Base-by-base conservation (phyloP, 129 eudicot genomes). In the Flaveria ramosissima region DNA sequence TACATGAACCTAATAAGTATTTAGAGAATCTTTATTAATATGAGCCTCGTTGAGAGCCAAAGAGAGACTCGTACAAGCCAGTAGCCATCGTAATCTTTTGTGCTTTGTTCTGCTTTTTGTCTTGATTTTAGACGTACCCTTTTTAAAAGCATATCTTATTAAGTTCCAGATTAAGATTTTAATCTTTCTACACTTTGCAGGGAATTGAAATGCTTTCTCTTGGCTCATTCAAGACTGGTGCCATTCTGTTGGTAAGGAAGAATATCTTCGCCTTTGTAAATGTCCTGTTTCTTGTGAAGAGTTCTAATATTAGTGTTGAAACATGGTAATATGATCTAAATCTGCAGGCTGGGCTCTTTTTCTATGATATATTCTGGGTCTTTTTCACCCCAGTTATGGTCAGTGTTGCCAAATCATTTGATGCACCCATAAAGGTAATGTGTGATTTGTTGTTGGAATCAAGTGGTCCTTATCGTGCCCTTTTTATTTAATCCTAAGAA, bases 301-400 rank as follows among this genome's bases (percentile, higher is more conserved):
- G 17, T 42, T 41, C 41, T 52, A 63, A 55, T 30, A 47, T 63
- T 19, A 48, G 3, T 47, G 9, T 36, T 43, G 20, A 7, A 20
- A 42, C 53, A 68, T 72, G 59, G 15, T 78, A 65, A 23, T 55
- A 21, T 53, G 24, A 51, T 50, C 60, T 21, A 48, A 21, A 68
- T 75, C 57, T 87, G 84, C 96, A 93, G 98, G 88, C 85, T 67
- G 98, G 98, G 47, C 96, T 93, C 76, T 95, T 95, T 80, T 72
- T 95, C 41, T 95, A 95, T 78, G 99, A 95, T 78, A 91, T 95
- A 74, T 95, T 95, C 83, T 95, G 99, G 99, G 99, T 95, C 48
- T 95, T 95, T 79, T 95, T 95, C 77, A 95, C 99, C 83, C 99
- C 99, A 2, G 99, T 95, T 50, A 95, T 95, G 99, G 99, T 95